Conservation (phyloP, 1,139 yeast species). For the Sugiyamaella pinicola region DNA sequence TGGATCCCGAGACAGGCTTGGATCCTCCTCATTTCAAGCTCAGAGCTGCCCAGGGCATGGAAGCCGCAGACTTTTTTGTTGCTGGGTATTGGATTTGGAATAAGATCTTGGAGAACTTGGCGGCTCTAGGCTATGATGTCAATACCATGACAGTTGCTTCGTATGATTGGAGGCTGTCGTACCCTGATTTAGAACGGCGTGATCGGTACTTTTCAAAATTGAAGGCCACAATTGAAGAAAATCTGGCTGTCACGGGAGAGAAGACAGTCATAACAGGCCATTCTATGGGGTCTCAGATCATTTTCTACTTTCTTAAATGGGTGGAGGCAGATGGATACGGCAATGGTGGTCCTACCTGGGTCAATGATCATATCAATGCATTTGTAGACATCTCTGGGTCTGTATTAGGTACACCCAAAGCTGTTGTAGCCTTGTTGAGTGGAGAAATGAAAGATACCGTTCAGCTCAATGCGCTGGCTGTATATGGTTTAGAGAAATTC, state of each 20-base stretch:
- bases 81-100: constrained; percentile 99
- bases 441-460: constrained; percentile 99
- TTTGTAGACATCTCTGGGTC: constrained; percentile 88
- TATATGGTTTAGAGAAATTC: constrained; percentile 91
- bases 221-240: constrained; percentile 69
- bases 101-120: constrained; percentile 85
- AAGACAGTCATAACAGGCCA: constrained; percentile 84
- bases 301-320: constrained; percentile 90
- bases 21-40: constrained; percentile 83
- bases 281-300: constrained; percentile 94
- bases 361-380: constrained; percentile 76
- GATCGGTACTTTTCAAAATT: constrained; percentile 82
- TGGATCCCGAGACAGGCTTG: constrained; percentile 87
- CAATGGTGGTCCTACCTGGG: constrained; percentile 88
- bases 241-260: constrained; percentile 55
- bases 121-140: constrained; percentile 92
- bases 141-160: constrained; percentile 88
- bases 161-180: constrained; percentile 94
- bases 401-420: constrained; percentile 88
- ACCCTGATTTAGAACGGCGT: constrained; percentile 80
- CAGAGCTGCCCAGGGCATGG: constrained; percentile 95
- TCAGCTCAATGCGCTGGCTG: constrained; percentile 87
- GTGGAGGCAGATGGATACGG: constrained; percentile 92
- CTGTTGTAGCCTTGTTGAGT: constrained; percentile 84
- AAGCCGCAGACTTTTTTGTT: constrained; percentile 93